A percentile compares a stretch with the other conserved stretches of the same genome.
phyloP scores from a whole-genome alignment of 345 rosid species.

The Acer yangbiense region DNA sequence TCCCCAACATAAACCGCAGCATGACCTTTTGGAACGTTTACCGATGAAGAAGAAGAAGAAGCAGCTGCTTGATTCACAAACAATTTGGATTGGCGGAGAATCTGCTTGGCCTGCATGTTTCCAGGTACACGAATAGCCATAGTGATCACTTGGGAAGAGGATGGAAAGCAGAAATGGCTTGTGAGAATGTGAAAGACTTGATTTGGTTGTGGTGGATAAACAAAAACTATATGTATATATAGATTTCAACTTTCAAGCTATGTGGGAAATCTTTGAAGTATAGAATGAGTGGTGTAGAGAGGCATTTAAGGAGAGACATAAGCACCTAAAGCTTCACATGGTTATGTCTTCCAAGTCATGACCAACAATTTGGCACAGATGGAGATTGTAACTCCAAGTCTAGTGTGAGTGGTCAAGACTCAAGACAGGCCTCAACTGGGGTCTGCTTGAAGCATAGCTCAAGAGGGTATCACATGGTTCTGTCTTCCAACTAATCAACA shows the following conservation, averaged over 20 bases:
- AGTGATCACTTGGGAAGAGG: too few relatives aligned
- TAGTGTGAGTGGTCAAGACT: too few relatives aligned
- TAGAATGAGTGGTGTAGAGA: constrained; percentile 10
- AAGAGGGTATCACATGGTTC: constrained; percentile 14
- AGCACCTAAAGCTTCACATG: constrained; percentile 36
- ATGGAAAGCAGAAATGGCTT: not conserved
- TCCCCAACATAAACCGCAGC: constrained; percentile 30
- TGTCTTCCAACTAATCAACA: constrained; percentile 2
- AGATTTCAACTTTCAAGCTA: constrained; percentile 5
- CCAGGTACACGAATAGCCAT: constrained; percentile 22
- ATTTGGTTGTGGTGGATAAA: not conserved
- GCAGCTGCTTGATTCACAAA: constrained; percentile 12
- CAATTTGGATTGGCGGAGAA: constrained; percentile 15
- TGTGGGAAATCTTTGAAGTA: not conserved
- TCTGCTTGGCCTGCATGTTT: constrained; percentile 19
- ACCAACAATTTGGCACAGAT: constrained; percentile 6
- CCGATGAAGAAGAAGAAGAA: not conserved
- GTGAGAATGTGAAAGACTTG: constrained; percentile 9
- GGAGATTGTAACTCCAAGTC: not conserved
- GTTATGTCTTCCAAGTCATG: constrained; percentile 26
- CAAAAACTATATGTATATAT: constrained; percentile 4
- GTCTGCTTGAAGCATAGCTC: not conserved
- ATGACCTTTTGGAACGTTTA: constrained; percentile 23
- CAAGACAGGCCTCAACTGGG: too few relatives aligned
- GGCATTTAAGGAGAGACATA: not conserved